Evolutionary conservation across 78 protist genomes (phyloP), one percentile per base, ranked within the genome.

Genomic region (Tieghemostelium lacteum): DNA sequence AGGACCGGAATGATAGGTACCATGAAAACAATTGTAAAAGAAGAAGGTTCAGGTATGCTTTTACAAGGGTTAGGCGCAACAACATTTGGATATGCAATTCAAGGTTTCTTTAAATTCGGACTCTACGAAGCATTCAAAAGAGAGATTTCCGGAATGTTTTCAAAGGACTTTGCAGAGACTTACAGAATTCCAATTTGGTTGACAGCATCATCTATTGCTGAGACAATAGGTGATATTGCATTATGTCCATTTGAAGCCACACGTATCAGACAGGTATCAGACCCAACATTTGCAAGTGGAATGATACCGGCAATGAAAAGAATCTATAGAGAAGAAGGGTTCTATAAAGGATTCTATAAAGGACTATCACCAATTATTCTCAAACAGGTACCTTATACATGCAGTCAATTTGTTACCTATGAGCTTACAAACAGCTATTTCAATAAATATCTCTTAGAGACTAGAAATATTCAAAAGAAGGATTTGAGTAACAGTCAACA

Each of bases 301-400:
- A 54, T 83, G 33, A 7, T 69, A 24, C 6, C 33, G 24, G 94
- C 78, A 19, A 20, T 88, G 45, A 36, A 26, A 31, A 75, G 45
- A 63, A 55, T 88, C 31, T n/a, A 63, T 24, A 57, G 57, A 31
- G 65, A 58, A 20, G 93, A 87, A 37, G 86, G 75, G 28, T 10
- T 45, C 10, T 36, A 52, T 50, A 75, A 76, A 31, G 94, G 94
- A 16, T 63, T 88, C 33, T 83, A 83, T 17, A 83, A 83, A 58
- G 89, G 89, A 20, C 28, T 83, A 20, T 61, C 74, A 0, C 96
- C 98, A 17, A 94, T 96, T 63, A 96, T 96, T 97, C 19, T 83
- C 17, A 85, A 96, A 33, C 98, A 98, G 75, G 95, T 98, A 75
- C 99, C 98, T 5, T 98, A 97, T 95, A 96, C 98, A 62, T 54